phyloP scores from a whole-genome alignment of 2,329 filamentous ascomycete species.

The Aspergillus udagawae region DNA sequence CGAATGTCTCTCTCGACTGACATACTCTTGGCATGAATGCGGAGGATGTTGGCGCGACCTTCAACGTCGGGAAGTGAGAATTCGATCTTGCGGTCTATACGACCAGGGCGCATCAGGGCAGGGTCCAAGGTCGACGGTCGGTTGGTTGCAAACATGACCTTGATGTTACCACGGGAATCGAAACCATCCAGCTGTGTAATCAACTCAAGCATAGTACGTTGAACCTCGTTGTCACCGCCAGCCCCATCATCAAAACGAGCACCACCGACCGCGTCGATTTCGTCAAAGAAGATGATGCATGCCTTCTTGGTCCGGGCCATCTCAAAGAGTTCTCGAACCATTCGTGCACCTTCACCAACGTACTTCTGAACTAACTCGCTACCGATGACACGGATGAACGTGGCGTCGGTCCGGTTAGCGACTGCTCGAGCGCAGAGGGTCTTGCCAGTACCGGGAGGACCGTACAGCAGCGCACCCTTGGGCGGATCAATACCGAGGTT shows the following conservation, averaged over 20 bases:
- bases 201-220: slow-evolving; percentile 95
- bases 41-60: slow-evolving; percentile 92
- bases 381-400: slow-evolving; percentile 97
- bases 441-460: slow-evolving; percentile 97
- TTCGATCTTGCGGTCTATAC: slow-evolving; percentile 98
- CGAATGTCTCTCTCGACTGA: slow-evolving; percentile 97
- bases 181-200: slow-evolving; percentile 97
- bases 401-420: slow-evolving; percentile 95
- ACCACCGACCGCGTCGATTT: slow-evolving; percentile 93
- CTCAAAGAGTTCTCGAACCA: slow-evolving; percentile 98
- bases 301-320: slow-evolving; percentile 99
- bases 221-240: slow-evolving; percentile 95
- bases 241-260: slow-evolving; percentile 96
- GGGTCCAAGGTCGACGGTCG: slow-evolving; percentile 91
- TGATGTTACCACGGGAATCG: slow-evolving; percentile 95
- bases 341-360: slow-evolving; percentile 93
- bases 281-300: slow-evolving; percentile 99
- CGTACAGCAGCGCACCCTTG: slow-evolving; percentile 94
- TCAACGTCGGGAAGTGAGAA: slow-evolving; percentile 97
- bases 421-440: slow-evolving; percentile 96
- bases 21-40: slow-evolving; percentile 99
- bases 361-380: slow-evolving; percentile 99
- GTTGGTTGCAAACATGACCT: slow-evolving; percentile 99
- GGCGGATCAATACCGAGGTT: slow-evolving; percentile 98
- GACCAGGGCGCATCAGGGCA: slow-evolving; percentile 93